These are phyloP conservation scores for Cardiosporidium cionae DNA, from an alignment of 169 alveolate species.

Conservation along the genomic window DNA sequence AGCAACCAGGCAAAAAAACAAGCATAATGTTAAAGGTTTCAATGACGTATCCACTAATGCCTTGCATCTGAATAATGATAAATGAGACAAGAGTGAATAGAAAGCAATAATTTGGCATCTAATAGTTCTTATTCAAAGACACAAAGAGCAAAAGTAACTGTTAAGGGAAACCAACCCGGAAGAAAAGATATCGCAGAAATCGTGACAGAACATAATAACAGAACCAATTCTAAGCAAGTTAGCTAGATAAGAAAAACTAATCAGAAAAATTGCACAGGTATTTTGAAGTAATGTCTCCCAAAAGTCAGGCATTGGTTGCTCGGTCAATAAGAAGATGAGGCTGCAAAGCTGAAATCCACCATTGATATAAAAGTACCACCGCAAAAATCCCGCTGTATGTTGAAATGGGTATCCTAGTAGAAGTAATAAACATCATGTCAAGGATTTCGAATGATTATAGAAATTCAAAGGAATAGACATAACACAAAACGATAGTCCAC, in stretches of 20 bases:
- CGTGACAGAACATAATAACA: slow-evolving; percentile 50
- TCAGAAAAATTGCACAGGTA: slow-evolving; percentile 46
- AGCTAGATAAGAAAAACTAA: slow-evolving; percentile 49
- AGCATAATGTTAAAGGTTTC: slow-evolving; percentile 39
- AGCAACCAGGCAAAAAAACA: slow-evolving; percentile 38
- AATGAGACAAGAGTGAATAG: not conserved
- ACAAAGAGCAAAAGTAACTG: not conserved
- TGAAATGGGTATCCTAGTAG: slow-evolving; percentile 54
- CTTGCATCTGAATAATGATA: slow-evolving; percentile 40
- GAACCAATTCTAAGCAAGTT: slow-evolving; percentile 51
- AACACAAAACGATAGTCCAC: not conserved
- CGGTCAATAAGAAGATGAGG: slow-evolving; percentile 30
- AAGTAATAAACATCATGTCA: too few species aligned
- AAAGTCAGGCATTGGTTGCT: slow-evolving; percentile 49
- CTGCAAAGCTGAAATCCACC: slow-evolving; percentile 48
- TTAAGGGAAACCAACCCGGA: slow-evolving; percentile 41
- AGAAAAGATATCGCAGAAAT: slow-evolving; percentile 53
- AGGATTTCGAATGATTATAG: too few species aligned
- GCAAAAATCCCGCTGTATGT: slow-evolving; percentile 37
- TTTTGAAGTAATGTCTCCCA: slow-evolving; percentile 45
- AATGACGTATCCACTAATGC: slow-evolving; percentile 54
- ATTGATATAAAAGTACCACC: slow-evolving; percentile 44
- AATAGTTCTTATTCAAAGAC: not conserved
- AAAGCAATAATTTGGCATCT: slow-evolving; percentile 1
- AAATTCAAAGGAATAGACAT: too few species aligned